These are phyloP conservation scores for Aspergillus asperescens DNA, from an alignment of 495 filamentous ascomycete genomes.

Conservation along the genomic window DNA sequence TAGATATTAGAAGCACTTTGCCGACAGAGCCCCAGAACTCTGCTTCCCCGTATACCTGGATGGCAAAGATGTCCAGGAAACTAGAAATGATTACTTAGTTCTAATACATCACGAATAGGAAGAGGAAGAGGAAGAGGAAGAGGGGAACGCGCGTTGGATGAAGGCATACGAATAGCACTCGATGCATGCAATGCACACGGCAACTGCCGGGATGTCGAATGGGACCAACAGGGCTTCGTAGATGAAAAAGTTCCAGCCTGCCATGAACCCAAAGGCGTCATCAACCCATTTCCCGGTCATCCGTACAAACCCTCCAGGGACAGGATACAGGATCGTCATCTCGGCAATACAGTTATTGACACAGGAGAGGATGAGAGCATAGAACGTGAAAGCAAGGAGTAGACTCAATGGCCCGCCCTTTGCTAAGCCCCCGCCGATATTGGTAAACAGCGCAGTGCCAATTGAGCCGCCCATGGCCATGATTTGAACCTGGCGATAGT, in stretches of 20 bases:
- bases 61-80: conserved; percentile 42
- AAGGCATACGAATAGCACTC: too few relatives aligned
- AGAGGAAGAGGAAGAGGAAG: too few relatives aligned
- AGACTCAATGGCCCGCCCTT: conserved; percentile 52
- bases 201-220: conserved; percentile 68
- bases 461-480: conserved; percentile 31
- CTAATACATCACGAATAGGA: too few relatives aligned
- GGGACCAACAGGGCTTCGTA: conserved; percentile 60
- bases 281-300: conserved; percentile 46
- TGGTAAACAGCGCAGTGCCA: conserved; percentile 27
- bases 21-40: conserved; percentile 64
- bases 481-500: conserved; percentile 21
- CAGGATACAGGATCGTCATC: conserved; percentile 47
- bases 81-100: too few relatives aligned
- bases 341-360: conserved; percentile 40
- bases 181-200: too few relatives aligned
- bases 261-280: conserved; percentile 48
- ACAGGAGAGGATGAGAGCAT: conserved; percentile 27
- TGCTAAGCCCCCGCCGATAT: conserved; percentile 23
- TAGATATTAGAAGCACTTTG: conserved; percentile 64
- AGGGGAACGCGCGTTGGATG: too few relatives aligned
- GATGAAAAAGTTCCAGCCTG: conserved; percentile 60
- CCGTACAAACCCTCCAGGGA: conserved; percentile 48
- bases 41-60: conserved; percentile 59
- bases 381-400: conserved; percentile 34